Base-by-base conservation (phyloP, 306 rosid species). In the Sicyos edulis region DNA sequence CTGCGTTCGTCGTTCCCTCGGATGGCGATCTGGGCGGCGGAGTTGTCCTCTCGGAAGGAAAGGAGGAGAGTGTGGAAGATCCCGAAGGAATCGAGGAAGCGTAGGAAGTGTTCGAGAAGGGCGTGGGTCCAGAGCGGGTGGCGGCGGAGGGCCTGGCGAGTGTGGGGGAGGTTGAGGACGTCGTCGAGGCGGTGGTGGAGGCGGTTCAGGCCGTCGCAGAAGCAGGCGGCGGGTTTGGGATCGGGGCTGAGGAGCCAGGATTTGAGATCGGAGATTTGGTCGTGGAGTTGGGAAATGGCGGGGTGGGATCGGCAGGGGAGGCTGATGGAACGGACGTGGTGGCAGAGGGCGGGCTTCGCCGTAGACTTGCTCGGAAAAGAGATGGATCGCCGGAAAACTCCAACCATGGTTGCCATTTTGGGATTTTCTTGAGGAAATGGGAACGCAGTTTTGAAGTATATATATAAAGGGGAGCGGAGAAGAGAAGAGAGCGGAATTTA, bases 291-390 rank as follows among this genome's bases (percentile, higher is more conserved):
- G n/a, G 92, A 84, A 57, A 88, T 80, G 82, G 87, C 34, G 1
- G 93, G 98, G 80, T 90, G 98, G 3, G 98, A 82, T 85, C 96
- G 82, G 85, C 86, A 86, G 9, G 98, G 98, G 34, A 92, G 96
- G 88, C 92, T 88, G 73, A 90, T 80, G 79, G 96, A 90, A 76
- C 98, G 83, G 73, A 78, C 80, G 86, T 90, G 96, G 79, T 84
- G 87, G 8, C 92, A 88, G 24, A 88, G 65, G 16, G 58, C 21
- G 4, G 86, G 88, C 7, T 81, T 85, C n/a, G 78, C 59, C 60
- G 5, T 75, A 85, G 73, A 47, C 76, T 87, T 88, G 92, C 78
- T 88, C 4, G 96, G 97, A 74, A 91, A 91, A 0, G 92, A 88
- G 57, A 91, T 66, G 14, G 96, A 88, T 12, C 96, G 91, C 72